These are phyloP conservation scores for Aspergillus phoenicis DNA, from an alignment of 2,329 filamentous ascomycete species.

Conservation along the genomic window DNA sequence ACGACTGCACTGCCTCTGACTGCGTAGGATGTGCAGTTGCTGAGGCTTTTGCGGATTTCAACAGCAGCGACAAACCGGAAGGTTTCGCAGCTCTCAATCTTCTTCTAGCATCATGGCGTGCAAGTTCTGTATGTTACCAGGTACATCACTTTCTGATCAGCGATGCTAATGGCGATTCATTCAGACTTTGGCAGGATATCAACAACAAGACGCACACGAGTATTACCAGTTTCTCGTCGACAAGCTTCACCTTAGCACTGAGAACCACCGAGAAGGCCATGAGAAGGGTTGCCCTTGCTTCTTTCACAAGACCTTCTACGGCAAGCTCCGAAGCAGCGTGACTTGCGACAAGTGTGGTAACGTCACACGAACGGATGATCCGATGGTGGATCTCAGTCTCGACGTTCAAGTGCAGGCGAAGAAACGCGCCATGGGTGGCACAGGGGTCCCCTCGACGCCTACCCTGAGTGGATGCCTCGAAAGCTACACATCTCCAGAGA, in stretches of 20 bases:
- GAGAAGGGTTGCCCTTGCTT: constrained; percentile 74
- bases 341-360: constrained; percentile 87
- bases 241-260: constrained; percentile 78
- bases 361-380: constrained; percentile 79
- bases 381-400: constrained; percentile 86
- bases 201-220: constrained; percentile 95
- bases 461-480: constrained; percentile 76
- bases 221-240: constrained; percentile 96
- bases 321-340: constrained; percentile 85
- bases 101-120: constrained; percentile 86
- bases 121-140: constrained; percentile 64
- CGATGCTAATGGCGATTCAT: constrained; percentile 4
- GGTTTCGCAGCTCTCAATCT: constrained; percentile 90
- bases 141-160: not conserved
- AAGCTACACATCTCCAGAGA: constrained; percentile 83
- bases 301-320: constrained; percentile 92
- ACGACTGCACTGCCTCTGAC: constrained; percentile 65
- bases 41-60: constrained; percentile 66
- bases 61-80: constrained; percentile 68
- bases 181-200: constrained; percentile 78
- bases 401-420: constrained; percentile 76
- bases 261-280: constrained; percentile 66
- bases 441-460: constrained; percentile 47
- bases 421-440: constrained; percentile 47
- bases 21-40: constrained; percentile 65